Evolutionary conservation across 1,284 basidiomycete genomes (phyloP), one percentile per base, ranked within the genome.

Genomic region (Cronartium quercuum): DNA sequence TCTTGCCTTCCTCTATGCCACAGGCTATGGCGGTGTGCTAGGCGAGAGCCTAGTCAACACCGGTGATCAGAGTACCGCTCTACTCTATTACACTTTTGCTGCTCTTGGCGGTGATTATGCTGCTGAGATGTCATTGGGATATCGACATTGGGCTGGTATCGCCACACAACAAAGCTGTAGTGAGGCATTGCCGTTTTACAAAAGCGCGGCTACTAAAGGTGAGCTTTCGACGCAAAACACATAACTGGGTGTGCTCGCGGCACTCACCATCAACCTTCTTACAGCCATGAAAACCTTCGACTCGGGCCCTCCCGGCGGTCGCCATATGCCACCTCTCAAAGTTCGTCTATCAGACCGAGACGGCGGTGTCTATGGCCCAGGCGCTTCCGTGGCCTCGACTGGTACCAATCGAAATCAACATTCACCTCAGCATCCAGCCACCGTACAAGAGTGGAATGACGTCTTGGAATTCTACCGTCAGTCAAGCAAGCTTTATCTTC

Each of bases 101-200:
- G 94, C 92, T 1, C 88, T 93, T 69, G 90, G 90, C 18, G 91
- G 90, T 0, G 87, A 94, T 82, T 87, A 89, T 78, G 88, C 90
- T 4, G 91, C 95, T 0, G 90, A 94, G 81, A 94, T 95, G 91
- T 88, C 92, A 0, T 84, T 98, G 47, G 96, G 89, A 0, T 98
- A 95, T 82, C 87, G 94, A n/a, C 90, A 94, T 81, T 96, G 92
- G 90, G 89, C 90, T 35, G 96, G 96, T 0, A 94, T 98, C 76
- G 92, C 94, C 6, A 90, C 91, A 0, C 85, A 88, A 68, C 82
- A 82, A 81, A 88, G 89, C 79, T 97, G 94, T 81, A 85, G 87
- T 80, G 84, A 87, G 6, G 91, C 94, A 2, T 83, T 93, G 61
- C 86, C 87, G 34, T 96, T 91, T 89, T 97, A 96, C 81, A 90